Base-by-base conservation (phyloP, 2,329 filamentous ascomycete genomes). In the Rhynchosporium secalis region DNA sequence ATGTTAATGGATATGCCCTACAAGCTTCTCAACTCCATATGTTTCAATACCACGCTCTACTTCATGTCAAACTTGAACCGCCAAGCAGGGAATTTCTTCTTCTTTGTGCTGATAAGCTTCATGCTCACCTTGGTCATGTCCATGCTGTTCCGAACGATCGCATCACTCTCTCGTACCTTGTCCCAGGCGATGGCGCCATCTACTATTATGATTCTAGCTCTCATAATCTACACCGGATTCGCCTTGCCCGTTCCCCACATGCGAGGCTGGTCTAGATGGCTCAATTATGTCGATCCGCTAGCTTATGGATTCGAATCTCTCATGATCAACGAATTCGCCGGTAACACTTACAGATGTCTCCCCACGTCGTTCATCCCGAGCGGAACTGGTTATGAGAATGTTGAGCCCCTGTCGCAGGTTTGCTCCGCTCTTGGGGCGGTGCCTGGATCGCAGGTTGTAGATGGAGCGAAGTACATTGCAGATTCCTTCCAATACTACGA, bases 1-100 rank as follows among this genome's bases (percentile, higher is more conserved):
- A 95, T 96, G 88, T 76, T 96, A 36, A 89, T 85, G 65, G 92
- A 96, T 69, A 77, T 96, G 77, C 93, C 93, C 0, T 92, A 92
- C 76, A 96, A 94, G 75, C 76, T 96, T 10, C 38, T 61, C 20
- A 70, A 66, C 15, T 62, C 65, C 3, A 82, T 96, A 66, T 77
- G 84, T 7, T 96, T 96, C 81, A 96, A 96, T 73, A 56, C 92
- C 49, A 82, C 85, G 1, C 76, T 96, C 1, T 96, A 96, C 78
- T 96, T 96, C 76, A 88, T 96, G 85, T 88, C 90, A 0, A 90
- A 92, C 65, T 78, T 97, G 45, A 84, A 90, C 60, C 83, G 91
- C 58, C 86, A 89, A 67, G 79, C 90, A 0, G 89, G 88, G 1
- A 78, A 87, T 0, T 96, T 95, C 80, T 96, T 96, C 81, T 90